Percentiles rank a stretch among this genome's conserved stretches.
These are phyloP conservation scores for Neopestalotiopsis sp. DNA, from an alignment of 2,329 filamentous ascomycete genomes.

Conservation along the genomic window DNA sequence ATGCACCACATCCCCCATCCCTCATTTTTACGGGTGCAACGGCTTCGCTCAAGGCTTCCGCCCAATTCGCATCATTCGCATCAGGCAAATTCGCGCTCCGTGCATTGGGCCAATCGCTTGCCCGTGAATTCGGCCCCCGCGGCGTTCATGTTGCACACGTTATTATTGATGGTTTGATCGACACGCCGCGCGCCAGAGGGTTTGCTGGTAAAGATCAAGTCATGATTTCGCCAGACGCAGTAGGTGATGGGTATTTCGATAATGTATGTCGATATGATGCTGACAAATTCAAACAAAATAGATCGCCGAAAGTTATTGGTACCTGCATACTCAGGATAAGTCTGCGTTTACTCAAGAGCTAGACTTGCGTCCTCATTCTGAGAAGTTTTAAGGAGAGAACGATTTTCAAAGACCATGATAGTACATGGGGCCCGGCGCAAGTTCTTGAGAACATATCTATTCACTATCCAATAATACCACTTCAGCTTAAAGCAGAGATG, in stretches of 20 bases:
- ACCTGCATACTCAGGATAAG: slow-evolving; percentile 72
- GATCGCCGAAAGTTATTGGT: slow-evolving; percentile 80
- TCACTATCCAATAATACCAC: too few relatives aligned
- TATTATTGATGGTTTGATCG: slow-evolving; percentile 77
- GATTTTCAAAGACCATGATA: too few relatives aligned
- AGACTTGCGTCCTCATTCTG: slow-evolving; percentile 72
- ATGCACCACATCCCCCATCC: slow-evolving; percentile 64
- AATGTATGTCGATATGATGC: not conserved
- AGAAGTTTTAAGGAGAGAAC: slow-evolving; percentile 45
- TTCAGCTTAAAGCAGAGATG: too few relatives aligned
- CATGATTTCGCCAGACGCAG: slow-evolving; percentile 71
- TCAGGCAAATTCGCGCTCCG: slow-evolving; percentile 73
- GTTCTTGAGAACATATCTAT: too few relatives aligned
- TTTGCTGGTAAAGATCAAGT: slow-evolving; percentile 44
- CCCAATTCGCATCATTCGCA: slow-evolving; percentile 68
- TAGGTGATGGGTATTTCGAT: slow-evolving; percentile 44
- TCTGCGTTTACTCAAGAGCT: slow-evolving; percentile 76
- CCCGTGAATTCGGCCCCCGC: slow-evolving; percentile 75
- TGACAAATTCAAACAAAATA: slow-evolving; percentile 33
- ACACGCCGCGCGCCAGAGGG: slow-evolving; percentile 69
- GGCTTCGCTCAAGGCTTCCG: slow-evolving; percentile 70
- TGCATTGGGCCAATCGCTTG: slow-evolving; percentile 69
- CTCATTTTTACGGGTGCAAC: slow-evolving; percentile 82
- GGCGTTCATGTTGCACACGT: slow-evolving; percentile 77
- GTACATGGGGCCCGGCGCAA: too few relatives aligned